Evolutionary conservation across 805 yeast species (phyloP).

Genomic region (Myxozyma mucilagina): DNA sequence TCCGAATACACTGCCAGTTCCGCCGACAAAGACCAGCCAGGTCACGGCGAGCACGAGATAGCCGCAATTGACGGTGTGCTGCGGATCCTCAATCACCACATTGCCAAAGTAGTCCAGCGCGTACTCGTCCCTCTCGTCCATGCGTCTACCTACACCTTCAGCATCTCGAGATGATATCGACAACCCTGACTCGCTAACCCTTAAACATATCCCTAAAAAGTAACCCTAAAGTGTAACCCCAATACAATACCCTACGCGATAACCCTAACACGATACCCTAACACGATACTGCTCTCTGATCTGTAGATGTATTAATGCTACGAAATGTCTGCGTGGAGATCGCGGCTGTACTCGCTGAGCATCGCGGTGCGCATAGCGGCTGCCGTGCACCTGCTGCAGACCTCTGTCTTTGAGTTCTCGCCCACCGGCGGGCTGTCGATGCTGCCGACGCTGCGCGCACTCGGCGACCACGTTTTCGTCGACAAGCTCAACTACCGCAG

Average conservation of each 20-base stretch:
- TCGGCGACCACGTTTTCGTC: conserved; percentile 77
- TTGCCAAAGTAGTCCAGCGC: conserved; percentile 11
- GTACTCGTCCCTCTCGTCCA: background rate
- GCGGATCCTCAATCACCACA: conserved; percentile 11
- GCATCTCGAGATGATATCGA: no score
- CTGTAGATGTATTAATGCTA: background rate
- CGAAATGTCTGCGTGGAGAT: background rate
- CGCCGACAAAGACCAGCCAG: conserved; percentile 22
- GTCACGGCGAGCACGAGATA: conserved; percentile 28
- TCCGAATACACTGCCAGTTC: conserved; percentile 31
- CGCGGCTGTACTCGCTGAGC: background rate
- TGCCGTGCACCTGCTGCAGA: conserved; percentile 60
- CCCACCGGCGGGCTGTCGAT: conserved; percentile 91
- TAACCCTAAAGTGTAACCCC: no score
- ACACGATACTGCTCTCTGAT: no score
- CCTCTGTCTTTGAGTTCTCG: conserved; percentile 68
- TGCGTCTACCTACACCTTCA: background rate
- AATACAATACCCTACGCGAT: no score
- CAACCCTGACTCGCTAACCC: no score
- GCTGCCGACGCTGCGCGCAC: conserved; percentile 82
- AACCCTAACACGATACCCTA: no score
- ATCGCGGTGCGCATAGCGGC: conserved; percentile 40
- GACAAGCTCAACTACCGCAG: conserved; percentile 56
- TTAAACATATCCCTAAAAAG: no score
- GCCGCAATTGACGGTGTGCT: conserved; percentile 31